phyloP scores from a whole-genome alignment of 495 filamentous ascomycete species.

The Tuber microsphaerosporum region DNA sequence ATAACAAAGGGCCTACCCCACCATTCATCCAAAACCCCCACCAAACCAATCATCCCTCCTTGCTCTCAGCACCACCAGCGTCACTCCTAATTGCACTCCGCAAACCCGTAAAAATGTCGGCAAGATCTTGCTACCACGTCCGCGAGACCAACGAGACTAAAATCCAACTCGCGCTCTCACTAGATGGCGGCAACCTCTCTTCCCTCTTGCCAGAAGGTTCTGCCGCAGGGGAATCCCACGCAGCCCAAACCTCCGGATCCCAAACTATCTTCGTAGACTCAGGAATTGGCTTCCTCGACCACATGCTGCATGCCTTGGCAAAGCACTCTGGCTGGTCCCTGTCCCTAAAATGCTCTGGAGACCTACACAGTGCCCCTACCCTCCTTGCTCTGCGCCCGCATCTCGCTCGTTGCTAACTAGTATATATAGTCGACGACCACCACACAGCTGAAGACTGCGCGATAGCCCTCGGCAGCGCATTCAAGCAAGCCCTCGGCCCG shows the following conservation, averaged over 20 bases:
- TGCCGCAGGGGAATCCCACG: slow-evolving; percentile 54
- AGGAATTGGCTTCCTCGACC: slow-evolving; percentile 96
- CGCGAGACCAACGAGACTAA: slow-evolving; percentile 96
- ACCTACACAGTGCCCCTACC: slow-evolving; percentile 68
- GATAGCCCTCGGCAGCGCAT: slow-evolving; percentile 79
- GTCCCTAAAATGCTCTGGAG: slow-evolving; percentile 69
- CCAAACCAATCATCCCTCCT: neutral
- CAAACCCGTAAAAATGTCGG: neutral
- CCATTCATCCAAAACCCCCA: neutral
- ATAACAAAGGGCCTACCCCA: neutral
- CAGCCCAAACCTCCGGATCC: slow-evolving; percentile 67
- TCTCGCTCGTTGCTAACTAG: neutral
- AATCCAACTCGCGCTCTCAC: slow-evolving; percentile 79
- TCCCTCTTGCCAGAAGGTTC: slow-evolving; percentile 49
- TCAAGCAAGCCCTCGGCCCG: slow-evolving; percentile 66
- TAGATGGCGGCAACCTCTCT: slow-evolving; percentile 76
- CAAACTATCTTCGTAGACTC: slow-evolving; percentile 84
- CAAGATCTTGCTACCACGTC: neutral
- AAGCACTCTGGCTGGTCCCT: slow-evolving; percentile 95
- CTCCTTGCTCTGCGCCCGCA: neutral
- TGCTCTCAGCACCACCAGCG: neutral
- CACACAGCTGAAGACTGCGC: slow-evolving; percentile 95
- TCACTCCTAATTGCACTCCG: neutral
- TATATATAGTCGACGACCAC: slow-evolving; percentile 80
- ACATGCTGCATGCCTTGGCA: slow-evolving; percentile 94